Evolutionary conservation across 1,139 yeast genomes (phyloP), one percentile per base, ranked within the genome.

Genomic region (Yamadazyma epiphylla): DNA sequence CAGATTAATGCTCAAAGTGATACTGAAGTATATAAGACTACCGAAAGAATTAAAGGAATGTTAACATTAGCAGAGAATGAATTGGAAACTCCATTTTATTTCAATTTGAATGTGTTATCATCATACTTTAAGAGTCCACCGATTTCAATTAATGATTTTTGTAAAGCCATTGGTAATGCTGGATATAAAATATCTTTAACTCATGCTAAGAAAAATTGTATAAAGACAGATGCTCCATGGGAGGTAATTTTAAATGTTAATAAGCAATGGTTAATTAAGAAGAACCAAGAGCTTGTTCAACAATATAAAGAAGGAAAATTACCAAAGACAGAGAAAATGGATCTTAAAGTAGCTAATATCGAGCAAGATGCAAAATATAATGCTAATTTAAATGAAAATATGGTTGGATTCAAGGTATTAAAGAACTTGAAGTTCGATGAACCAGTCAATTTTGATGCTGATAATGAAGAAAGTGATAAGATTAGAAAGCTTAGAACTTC

Each of bases 201-300:
- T 0, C 99, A 91, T 56, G 94, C 95, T 6, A 75, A 78, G 45
- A 81, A 88, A 25, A 85, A 94, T 27, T 80, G 91, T 33, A 64
- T 91, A 43, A 91, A 91, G 62, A 91, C 97, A 1, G 66, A 86
- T 49, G 97, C 97, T 0, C 88, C 95, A 5, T 84, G 86, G 81
- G 77, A 71, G 22, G 74, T 74, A 17, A 65, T 89, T 24, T 80
- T 95, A 79, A 77, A 74, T 37, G 64, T 89, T 14, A 73, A 80
- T 53, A 72, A 77, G 37, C 75, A 77, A 39, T 86, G 94, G 81
- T 70, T 80, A 31, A 61, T 70, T 27, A 58, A 63, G 23, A 64
- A 70, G 35, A 59, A 64, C 37, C 36, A 40, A 30, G 47, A 55
- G 30, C 46, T 57, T 14, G 53, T 65, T 16, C 65, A 70, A 31